Conservation (phyloP, 2,329 filamentous ascomycete genomes). For the Xylaria sp. region DNA sequence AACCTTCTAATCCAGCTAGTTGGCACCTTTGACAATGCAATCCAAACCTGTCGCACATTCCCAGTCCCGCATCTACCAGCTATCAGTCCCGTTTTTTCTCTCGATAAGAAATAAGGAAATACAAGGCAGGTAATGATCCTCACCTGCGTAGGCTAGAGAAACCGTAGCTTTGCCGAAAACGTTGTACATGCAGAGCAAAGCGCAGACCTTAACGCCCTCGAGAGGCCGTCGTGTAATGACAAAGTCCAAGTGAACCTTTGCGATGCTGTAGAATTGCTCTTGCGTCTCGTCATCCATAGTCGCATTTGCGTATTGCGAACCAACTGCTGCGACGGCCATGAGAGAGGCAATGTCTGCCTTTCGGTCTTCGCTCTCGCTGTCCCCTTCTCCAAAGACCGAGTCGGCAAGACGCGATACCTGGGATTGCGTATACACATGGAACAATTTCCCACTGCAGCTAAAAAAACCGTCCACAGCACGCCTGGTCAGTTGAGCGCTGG, state of each 20-base stretch:
- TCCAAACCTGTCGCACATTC: neutral
- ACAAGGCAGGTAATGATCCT: neutral
- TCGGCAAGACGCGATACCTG: neutral
- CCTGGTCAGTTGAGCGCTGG: neutral
- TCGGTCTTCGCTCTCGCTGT: neutral
- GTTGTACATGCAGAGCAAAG: slow-evolving; percentile 1
- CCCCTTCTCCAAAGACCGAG: neutral
- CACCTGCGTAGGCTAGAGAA: slow-evolving; percentile 1
- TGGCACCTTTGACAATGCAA: neutral
- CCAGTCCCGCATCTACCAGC: neutral
- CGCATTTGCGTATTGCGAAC: neutral
- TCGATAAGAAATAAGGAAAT: no score
- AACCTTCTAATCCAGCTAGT: neutral
- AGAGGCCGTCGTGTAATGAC: neutral
- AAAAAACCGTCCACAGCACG: neutral
- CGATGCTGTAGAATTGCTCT: neutral
- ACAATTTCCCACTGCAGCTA: slow-evolving; percentile 1
- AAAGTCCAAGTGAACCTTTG: neutral
- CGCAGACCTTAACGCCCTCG: neutral
- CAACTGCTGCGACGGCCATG: slow-evolving; percentile 3
- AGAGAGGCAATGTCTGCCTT: neutral
- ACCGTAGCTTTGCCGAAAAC: slow-evolving; percentile 1
- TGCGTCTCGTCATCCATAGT: neutral
- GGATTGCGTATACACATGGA: slow-evolving; percentile 4
- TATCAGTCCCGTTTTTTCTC: neutral